A percentile compares a stretch with the other conserved stretches of the same genome.
These are phyloP conservation scores for Cystofilobasidium bisporidii DNA, from an alignment of 768 basidiomycete genomes.

Conservation along the genomic window DNA sequence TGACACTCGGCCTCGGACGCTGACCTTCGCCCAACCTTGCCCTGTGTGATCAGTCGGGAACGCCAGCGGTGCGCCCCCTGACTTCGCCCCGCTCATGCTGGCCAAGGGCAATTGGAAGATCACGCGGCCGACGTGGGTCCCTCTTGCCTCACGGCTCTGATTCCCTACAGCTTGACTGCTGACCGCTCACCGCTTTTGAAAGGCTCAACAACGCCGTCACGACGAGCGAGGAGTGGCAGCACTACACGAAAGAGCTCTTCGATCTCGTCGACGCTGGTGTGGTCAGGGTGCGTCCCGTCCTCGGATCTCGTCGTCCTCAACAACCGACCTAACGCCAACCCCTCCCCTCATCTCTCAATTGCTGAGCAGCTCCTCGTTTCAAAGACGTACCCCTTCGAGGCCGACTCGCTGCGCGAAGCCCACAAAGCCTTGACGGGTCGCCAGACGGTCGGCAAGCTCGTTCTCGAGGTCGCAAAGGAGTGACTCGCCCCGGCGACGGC, in stretches of 20 bases:
- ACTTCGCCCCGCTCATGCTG: slow-evolving; percentile 61
- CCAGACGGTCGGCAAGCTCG: slow-evolving; percentile 72
- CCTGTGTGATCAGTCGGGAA: slow-evolving; percentile 59
- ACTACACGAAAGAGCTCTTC: slow-evolving; percentile 61
- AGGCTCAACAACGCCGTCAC: slow-evolving; percentile 32
- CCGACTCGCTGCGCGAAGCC: slow-evolving; percentile 63
- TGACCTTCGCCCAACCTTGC: too few species aligned
- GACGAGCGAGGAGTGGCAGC: slow-evolving; percentile 60
- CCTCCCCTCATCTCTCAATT: not conserved
- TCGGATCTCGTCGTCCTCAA: slow-evolving; percentile 3
- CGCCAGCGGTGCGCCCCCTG: slow-evolving; percentile 56
- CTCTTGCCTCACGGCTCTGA: not conserved
- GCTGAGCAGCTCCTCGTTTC: slow-evolving; percentile 43
- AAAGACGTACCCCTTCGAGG: slow-evolving; percentile 73
- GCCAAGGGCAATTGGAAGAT: slow-evolving; percentile 72
- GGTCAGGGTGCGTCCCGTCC: slow-evolving; percentile 48
- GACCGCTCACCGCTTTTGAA: not conserved
- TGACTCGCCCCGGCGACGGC: not conserved
- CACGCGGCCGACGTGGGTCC: slow-evolving; percentile 60
- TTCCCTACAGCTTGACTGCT: slow-evolving; percentile 34
- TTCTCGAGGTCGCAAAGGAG: slow-evolving; percentile 55
- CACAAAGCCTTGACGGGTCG: slow-evolving; percentile 69
- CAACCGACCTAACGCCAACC: not conserved
- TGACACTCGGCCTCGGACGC: too few species aligned
- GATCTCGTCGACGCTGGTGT: slow-evolving; percentile 51